These are phyloP conservation scores for Mycotypha africana DNA, from an alignment of 371 early-diverging fungal species.

Conservation along the genomic window DNA sequence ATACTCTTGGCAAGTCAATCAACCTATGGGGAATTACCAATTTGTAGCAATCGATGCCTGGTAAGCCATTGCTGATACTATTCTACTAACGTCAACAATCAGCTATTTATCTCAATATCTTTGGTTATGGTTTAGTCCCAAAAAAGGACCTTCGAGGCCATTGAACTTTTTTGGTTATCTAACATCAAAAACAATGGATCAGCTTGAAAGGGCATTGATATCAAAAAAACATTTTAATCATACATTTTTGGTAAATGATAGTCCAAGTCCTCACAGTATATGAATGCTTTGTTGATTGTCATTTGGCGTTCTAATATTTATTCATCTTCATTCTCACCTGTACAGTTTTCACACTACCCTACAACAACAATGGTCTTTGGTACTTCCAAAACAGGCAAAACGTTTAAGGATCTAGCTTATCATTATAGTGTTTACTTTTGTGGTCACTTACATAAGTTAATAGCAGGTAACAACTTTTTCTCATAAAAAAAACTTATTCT, in stretches of 20 bases:
- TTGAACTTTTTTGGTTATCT: conserved; percentile 90
- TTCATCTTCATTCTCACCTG: neutral
- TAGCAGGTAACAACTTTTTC: conserved; percentile 39
- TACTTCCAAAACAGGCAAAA: conserved; percentile 49
- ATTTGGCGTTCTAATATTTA: neutral
- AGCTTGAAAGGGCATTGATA: conserved; percentile 40
- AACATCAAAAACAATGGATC: conserved; percentile 70
- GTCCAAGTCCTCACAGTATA: too few species aligned
- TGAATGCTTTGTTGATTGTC: neutral
- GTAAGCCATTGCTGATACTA: too few species aligned
- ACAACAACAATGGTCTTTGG: conserved; percentile 75
- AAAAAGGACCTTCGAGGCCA: conserved; percentile 75
- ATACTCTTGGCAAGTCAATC: conserved; percentile 53
- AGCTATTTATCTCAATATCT: neutral
- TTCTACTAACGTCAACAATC: too few species aligned
- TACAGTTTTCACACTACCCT: conserved; percentile 79
- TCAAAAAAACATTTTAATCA: conserved; percentile 48
- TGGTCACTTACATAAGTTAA: conserved; percentile 84
- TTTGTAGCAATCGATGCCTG: conserved; percentile 88
- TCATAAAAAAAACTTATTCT: too few species aligned
- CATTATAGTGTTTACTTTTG: conserved; percentile 73
- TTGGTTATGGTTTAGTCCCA: too few species aligned
- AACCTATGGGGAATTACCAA: conserved; percentile 67
- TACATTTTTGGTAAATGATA: conserved; percentile 60
- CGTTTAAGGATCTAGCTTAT: conserved; percentile 57